Conservation (phyloP, 2,329 filamentous ascomycete species). For the Hypocrella siamensis region DNA sequence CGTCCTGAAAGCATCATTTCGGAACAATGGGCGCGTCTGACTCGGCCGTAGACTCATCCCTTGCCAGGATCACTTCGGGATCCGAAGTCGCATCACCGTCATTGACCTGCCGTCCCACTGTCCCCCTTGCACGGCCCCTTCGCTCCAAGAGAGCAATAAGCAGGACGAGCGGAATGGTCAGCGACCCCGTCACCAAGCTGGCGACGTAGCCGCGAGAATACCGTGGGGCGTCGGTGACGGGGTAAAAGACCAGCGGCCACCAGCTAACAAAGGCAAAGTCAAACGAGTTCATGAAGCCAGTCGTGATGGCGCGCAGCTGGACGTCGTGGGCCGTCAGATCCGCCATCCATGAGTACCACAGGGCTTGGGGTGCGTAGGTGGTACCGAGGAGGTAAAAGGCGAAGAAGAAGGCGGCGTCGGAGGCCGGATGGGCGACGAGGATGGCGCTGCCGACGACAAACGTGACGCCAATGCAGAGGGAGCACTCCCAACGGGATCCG, state of each 20-base stretch:
- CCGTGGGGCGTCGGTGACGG: conserved; percentile 22
- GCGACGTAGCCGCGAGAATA: conserved; percentile 22
- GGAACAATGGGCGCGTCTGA: no score
- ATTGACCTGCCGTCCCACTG: no score
- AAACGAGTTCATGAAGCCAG: conserved; percentile 26
- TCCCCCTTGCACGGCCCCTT: conserved; percentile 5
- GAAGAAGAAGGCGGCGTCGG: conserved; percentile 22
- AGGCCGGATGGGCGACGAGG: conserved; percentile 15
- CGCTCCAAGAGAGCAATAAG: conserved; percentile 21
- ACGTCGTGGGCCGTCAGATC: conserved; percentile 22
- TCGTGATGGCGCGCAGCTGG: conserved; percentile 26
- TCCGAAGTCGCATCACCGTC: no score
- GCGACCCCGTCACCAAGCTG: conserved; percentile 19
- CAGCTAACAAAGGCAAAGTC: conserved; percentile 25
- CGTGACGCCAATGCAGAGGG: conserved; percentile 23
- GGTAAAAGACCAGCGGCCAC: conserved; percentile 24
- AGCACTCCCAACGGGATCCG: conserved; percentile 26
- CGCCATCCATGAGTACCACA: conserved; percentile 32
- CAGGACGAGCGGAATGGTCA: conserved; percentile 19
- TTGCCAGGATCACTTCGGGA: no score
- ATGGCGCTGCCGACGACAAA: conserved; percentile 24
- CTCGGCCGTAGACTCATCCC: no score
- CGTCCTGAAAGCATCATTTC: no score
- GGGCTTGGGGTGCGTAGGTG: conserved; percentile 26
- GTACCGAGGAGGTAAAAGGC: conserved; percentile 28